Evolutionary conservation across 768 basidiomycete genomes (phyloP).

Genomic region (Trametes villosa): DNA sequence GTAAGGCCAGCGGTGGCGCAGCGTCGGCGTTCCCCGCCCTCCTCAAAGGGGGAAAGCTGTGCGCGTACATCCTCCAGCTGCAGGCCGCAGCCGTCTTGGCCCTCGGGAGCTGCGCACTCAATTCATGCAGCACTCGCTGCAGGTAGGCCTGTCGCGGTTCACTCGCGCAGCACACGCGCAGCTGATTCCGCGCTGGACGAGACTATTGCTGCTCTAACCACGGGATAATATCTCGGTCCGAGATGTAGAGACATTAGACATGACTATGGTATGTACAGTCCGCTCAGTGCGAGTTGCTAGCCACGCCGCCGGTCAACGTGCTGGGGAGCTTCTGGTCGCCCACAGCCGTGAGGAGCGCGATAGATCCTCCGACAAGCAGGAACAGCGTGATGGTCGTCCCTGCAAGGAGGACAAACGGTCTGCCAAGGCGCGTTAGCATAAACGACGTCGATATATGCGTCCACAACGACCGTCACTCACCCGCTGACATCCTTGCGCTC

Average conservation of each 20-base stretch:
- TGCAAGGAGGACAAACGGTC: slow-evolving; percentile 74
- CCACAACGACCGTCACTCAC: slow-evolving; percentile 48
- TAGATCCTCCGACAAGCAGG: slow-evolving; percentile 66
- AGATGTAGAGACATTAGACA: slow-evolving; percentile 4
- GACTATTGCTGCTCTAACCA: background rate
- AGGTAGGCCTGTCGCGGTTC: too few relatives aligned
- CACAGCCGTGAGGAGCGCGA: slow-evolving; percentile 66
- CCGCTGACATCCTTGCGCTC: slow-evolving; percentile 81
- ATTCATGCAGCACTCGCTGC: too few relatives aligned
- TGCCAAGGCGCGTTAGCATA: slow-evolving; percentile 32
- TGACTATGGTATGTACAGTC: slow-evolving; percentile 10
- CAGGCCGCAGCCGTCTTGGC: background rate
- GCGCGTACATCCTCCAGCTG: background rate
- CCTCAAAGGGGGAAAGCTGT: background rate
- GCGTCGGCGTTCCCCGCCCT: slow-evolving; percentile 8
- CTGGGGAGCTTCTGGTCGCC: slow-evolving; percentile 72
- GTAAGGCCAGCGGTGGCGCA: slow-evolving; percentile 5
- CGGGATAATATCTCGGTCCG: background rate
- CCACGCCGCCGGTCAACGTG: slow-evolving; percentile 56
- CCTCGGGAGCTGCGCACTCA: too few relatives aligned
- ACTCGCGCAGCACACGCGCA: background rate
- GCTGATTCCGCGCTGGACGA: too few relatives aligned
- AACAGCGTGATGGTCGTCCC: slow-evolving; percentile 71
- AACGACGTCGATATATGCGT: background rate
- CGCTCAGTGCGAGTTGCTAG: slow-evolving; percentile 10